phyloP scores from a whole-genome alignment of 805 yeast genomes.

The Sporopachydermia quercuum region DNA sequence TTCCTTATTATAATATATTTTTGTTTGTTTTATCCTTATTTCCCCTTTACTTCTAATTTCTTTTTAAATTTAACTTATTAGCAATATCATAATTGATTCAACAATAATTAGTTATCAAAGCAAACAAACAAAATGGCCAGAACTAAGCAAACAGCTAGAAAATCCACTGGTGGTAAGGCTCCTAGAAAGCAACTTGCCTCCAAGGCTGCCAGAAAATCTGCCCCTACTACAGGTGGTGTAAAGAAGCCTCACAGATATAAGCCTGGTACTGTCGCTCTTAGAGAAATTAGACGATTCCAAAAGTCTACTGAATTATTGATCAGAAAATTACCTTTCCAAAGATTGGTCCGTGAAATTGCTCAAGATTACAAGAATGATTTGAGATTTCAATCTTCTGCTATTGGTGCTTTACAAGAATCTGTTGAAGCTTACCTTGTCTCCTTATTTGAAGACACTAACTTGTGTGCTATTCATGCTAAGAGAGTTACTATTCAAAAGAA shows the following conservation, averaged over 20 bases:
- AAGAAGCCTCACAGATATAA: conserved; percentile 92
- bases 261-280: conserved; percentile 94
- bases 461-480: conserved; percentile 98
- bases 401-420: conserved; percentile 96
- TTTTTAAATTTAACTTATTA: too few relatives aligned
- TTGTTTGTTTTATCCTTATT: too few relatives aligned
- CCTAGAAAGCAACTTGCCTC: conserved; percentile 91
- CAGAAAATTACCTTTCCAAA: conserved; percentile 94
- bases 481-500: conserved; percentile 98
- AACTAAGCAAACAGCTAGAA: conserved; percentile 91
- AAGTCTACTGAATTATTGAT: conserved; percentile 88
- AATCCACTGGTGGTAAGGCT: conserved; percentile 91
- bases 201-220: conserved; percentile 86
- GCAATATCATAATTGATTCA: too few relatives aligned
- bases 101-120: too few relatives aligned
- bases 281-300: conserved; percentile 97
- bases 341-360: conserved; percentile 92
- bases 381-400: conserved; percentile 95
- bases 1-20: background rate
- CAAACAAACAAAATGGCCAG: conserved; percentile 50
- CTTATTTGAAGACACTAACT: conserved; percentile 92
- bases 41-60: too few relatives aligned
- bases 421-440: conserved; percentile 97
- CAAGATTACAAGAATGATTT: conserved; percentile 86
- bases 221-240: conserved; percentile 87